phyloP scores from a whole-genome alignment of 768 basidiomycete genomes.

The Infundibulicybe gibba region DNA sequence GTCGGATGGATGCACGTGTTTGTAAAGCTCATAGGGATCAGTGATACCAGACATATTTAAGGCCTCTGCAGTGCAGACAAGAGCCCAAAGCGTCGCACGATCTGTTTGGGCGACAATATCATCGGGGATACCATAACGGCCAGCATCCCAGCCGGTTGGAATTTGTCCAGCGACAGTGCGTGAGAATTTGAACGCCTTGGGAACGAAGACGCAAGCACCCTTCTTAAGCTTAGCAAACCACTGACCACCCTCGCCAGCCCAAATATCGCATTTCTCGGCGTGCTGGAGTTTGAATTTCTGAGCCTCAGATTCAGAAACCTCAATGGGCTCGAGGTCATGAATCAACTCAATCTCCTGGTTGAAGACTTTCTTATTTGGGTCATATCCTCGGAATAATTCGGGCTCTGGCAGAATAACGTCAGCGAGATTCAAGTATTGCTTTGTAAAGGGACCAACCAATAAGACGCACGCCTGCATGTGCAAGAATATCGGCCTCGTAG shows the following conservation, averaged over 20 bases:
- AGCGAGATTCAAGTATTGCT: slow-evolving; percentile 4
- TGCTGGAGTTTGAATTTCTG: slow-evolving; percentile 96
- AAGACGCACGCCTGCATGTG: slow-evolving; percentile 88
- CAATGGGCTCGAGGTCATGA: slow-evolving; percentile 95
- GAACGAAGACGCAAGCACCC: slow-evolving; percentile 88
- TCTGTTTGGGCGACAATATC: slow-evolving; percentile 96
- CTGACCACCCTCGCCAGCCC: slow-evolving; percentile 88
- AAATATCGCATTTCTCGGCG: slow-evolving; percentile 93
- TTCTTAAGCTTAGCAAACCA: slow-evolving; percentile 99
- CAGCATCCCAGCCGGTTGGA: slow-evolving; percentile 96
- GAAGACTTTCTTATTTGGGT: slow-evolving; percentile 96
- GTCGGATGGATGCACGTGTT: slow-evolving; percentile 94
- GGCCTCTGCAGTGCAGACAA: slow-evolving; percentile 92
- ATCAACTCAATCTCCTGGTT: slow-evolving; percentile 95
- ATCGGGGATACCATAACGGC: slow-evolving; percentile 93
- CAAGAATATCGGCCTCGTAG: slow-evolving; percentile 92
- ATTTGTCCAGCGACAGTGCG: slow-evolving; percentile 94
- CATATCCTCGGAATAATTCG: slow-evolving; percentile 96
- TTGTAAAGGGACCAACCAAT: slow-evolving; percentile 62
- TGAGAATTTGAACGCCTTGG: slow-evolving; percentile 94
- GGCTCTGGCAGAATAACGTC: slow-evolving; percentile 60
- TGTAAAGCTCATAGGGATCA: slow-evolving; percentile 97
- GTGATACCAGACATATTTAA: slow-evolving; percentile 96
- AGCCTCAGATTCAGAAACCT: slow-evolving; percentile 88
- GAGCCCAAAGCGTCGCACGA: slow-evolving; percentile 89